A percentile compares a stretch with the other conserved stretches of the same genome.
These are phyloP conservation scores for Nyssa sinensis DNA, from an alignment of 148 eudicot genomes.

Conservation along the genomic window DNA sequence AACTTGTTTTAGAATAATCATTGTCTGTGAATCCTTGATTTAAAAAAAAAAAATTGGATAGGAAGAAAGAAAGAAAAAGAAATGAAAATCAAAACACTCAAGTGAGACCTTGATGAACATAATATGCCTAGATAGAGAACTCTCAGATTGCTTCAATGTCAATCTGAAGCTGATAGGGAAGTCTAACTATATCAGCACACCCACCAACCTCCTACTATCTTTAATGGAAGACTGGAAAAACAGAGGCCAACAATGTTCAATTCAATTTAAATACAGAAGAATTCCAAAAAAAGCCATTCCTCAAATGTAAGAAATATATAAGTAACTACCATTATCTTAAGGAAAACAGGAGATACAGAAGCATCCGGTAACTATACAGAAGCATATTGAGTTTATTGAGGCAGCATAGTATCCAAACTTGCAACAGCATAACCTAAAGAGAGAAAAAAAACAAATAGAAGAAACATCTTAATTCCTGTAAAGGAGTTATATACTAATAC, in stretches of 20 bases:
- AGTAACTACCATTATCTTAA: neutral
- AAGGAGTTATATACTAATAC: neutral
- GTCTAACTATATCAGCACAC: neutral
- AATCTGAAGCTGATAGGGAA: neutral
- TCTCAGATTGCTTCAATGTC: neutral
- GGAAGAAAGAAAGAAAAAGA: too few species aligned
- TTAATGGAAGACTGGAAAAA: too few species aligned
- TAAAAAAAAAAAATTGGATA: too few species aligned
- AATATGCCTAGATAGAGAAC: too few species aligned
- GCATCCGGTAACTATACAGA: slow-evolving; percentile 13
- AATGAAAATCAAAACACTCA: too few species aligned
- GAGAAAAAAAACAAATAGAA: neutral
- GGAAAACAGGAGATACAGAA: slow-evolving; percentile 1
- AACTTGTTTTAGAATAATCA: too few species aligned
- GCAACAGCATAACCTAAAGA: neutral
- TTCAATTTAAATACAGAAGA: neutral
- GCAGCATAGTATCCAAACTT: neutral
- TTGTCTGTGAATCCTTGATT: too few species aligned
- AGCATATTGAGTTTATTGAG: slow-evolving; percentile 3
- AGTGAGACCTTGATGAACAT: too few species aligned
- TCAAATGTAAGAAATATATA: neutral
- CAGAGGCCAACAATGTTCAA: neutral
- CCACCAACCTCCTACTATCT: neutral
- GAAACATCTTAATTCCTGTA: slow-evolving; percentile 6
- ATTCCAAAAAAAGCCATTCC: neutral